Percentiles rank a stretch among this genome's conserved stretches.
Conservation (phyloP, 768 basidiomycete genomes). For the Cystofilobasidium capitatum region DNA sequence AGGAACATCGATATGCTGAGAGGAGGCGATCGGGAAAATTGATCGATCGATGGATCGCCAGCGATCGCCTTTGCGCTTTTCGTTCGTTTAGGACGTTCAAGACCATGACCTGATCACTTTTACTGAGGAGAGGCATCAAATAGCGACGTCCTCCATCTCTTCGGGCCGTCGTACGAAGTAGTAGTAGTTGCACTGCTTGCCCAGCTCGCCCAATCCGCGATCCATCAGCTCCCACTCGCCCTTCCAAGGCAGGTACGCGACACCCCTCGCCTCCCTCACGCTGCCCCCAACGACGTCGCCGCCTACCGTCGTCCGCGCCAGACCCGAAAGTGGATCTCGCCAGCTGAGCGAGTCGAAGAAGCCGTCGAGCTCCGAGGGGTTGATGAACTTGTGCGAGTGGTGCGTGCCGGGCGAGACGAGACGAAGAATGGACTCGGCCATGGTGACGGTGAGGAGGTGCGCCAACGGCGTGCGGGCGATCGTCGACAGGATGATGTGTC, state of each 20-base stretch:
- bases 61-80: no score
- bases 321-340: constrained; percentile 40
- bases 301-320: constrained; percentile 36
- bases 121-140: no score
- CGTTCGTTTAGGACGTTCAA: no score
- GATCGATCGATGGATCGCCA: no score
- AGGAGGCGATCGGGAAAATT: no score
- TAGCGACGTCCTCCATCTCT: neutral
- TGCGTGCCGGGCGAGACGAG: constrained; percentile 82
- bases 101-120: no score
- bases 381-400: constrained; percentile 79
- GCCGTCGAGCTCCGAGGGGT: constrained; percentile 68
- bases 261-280: constrained; percentile 37
- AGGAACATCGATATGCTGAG: no score
- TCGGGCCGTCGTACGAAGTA: constrained; percentile 31
- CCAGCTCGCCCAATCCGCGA: constrained; percentile 29
- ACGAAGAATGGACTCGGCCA: constrained; percentile 72
- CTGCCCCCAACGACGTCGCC: constrained; percentile 29
- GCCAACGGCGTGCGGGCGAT: constrained; percentile 74
- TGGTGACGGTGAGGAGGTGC: constrained; percentile 58
- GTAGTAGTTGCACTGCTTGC: constrained; percentile 39
- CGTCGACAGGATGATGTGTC: constrained; percentile 89
- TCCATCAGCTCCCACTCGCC: constrained; percentile 38
- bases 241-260: constrained; percentile 38
- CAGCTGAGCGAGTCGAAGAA: constrained; percentile 50